Conservation (phyloP, 2,329 filamentous ascomycete species). For the Orbilia javanica region DNA sequence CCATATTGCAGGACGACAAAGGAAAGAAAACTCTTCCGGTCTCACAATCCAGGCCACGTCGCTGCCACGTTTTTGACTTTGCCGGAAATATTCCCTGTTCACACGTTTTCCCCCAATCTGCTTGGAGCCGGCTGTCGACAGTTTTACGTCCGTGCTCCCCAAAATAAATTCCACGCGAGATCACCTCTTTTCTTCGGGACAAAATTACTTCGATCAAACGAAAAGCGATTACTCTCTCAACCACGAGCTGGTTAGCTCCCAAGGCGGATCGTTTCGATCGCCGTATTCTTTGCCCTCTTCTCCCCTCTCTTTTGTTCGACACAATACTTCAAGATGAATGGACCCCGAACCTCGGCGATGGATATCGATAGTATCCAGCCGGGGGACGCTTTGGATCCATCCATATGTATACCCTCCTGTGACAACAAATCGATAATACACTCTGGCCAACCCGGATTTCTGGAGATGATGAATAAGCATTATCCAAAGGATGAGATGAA, state of each 20-base stretch:
- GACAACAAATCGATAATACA: slow-evolving; percentile 59
- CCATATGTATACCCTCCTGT: slow-evolving; percentile 56
- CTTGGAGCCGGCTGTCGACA: slow-evolving; percentile 37
- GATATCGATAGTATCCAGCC: slow-evolving; percentile 50
- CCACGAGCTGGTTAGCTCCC: slow-evolving; percentile 44
- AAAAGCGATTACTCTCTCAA: neutral
- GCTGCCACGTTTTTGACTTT: slow-evolving; percentile 59
- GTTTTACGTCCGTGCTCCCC: slow-evolving; percentile 20
- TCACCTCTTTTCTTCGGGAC: slow-evolving; percentile 6
- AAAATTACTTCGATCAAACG: slow-evolving; percentile 35
- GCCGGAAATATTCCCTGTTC: slow-evolving; percentile 54
- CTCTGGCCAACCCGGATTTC: slow-evolving; percentile 47
- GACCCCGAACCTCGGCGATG: slow-evolving; percentile 47
- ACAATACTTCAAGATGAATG: slow-evolving; percentile 40
- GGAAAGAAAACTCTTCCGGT: slow-evolving; percentile 33
- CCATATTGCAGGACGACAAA: slow-evolving; percentile 25
- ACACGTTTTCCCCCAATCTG: slow-evolving; percentile 47
- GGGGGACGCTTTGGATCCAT: slow-evolving; percentile 31
- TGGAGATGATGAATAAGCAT: slow-evolving; percentile 56
- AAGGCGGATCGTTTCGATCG: slow-evolving; percentile 35
- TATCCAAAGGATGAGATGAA: slow-evolving; percentile 49
- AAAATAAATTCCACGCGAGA: slow-evolving; percentile 53
- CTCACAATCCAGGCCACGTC: slow-evolving; percentile 57
- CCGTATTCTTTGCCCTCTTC: slow-evolving; percentile 38
- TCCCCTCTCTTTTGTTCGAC: slow-evolving; percentile 18